Percentiles rank a stretch among this genome's conserved stretches.
Conservation (phyloP, 345 rosid genomes). For the Microthlaspi erraticum region DNA sequence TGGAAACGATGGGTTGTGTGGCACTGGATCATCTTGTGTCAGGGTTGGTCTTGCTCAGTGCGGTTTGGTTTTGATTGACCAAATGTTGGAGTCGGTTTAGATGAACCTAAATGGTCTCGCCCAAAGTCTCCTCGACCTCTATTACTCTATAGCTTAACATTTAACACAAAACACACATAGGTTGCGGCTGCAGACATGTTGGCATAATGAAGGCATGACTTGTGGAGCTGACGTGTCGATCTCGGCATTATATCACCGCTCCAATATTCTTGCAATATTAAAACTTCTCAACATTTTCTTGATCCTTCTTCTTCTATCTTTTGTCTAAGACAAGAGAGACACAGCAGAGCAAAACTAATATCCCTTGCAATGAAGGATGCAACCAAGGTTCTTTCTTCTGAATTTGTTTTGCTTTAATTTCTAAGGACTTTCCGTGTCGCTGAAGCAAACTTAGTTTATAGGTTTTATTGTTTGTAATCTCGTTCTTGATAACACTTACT, state of each 20-base stretch:
- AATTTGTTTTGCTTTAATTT: neutral
- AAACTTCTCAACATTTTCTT: neutral
- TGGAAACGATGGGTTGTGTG: neutral
- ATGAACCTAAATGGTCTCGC: neutral
- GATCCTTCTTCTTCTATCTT: neutral
- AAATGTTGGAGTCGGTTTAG: neutral
- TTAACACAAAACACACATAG: neutral
- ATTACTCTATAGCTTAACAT: too few species aligned
- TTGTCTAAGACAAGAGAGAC: neutral
- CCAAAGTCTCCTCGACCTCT: conserved; percentile 6
- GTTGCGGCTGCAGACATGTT: conserved; percentile 32
- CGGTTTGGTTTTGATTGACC: neutral
- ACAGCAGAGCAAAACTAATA: neutral
- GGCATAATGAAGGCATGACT: conserved; percentile 36
- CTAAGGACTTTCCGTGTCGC: neutral
- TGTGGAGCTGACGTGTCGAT: conserved; percentile 39
- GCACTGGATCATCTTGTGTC: too few species aligned
- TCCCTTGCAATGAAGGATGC: conserved; percentile 23
- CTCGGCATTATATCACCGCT: conserved; percentile 30
- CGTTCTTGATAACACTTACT: conserved; percentile 17
- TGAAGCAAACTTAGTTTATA: conserved; percentile 11
- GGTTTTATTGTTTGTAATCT: neutral
- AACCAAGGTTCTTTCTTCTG: conserved; percentile 22
- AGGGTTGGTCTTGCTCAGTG: too few species aligned
- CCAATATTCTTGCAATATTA: conserved; percentile 7